phyloP scores from a whole-genome alignment of 2,329 filamentous ascomycete species.

The Colletotrichum liaoningense region DNA sequence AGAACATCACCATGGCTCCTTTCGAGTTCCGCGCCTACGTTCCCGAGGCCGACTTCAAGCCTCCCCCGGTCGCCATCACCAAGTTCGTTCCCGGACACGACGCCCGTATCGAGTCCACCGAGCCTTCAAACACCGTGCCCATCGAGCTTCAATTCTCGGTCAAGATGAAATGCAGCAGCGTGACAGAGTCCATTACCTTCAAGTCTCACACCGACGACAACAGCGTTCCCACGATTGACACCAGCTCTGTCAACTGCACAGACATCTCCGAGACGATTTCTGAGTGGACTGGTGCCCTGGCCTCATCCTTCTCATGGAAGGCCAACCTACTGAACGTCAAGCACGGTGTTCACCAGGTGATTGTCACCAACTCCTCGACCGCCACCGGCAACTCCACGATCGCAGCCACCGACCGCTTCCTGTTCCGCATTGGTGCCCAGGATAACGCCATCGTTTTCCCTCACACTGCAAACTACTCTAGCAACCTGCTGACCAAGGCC shows the following conservation, averaged over 20 bases:
- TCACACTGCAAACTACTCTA: conserved; percentile 51
- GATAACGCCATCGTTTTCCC: conserved; percentile 34
- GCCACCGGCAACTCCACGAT: conserved; percentile 55
- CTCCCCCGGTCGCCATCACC: conserved; percentile 68
- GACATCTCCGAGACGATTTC: conserved; percentile 47
- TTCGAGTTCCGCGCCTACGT: conserved; percentile 73
- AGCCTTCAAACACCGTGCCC: conserved; percentile 35
- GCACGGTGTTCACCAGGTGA: conserved; percentile 72
- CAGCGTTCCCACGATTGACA: conserved; percentile 55
- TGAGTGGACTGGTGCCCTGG: conserved; percentile 61
- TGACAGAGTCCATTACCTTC: conserved; percentile 61
- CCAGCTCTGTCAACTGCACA: conserved; percentile 56
- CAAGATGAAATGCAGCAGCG: conserved; percentile 68
- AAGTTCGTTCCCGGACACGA: conserved; percentile 72
- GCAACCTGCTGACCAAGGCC: conserved; percentile 57
- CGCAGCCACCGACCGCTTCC: conserved; percentile 67
- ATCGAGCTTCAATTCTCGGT: conserved; percentile 69
- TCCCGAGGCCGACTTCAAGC: conserved; percentile 59
- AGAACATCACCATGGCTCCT: conserved; percentile 60
- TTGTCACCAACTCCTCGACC: conserved; percentile 64
- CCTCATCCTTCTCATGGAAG: conserved; percentile 63
- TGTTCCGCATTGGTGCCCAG: conserved; percentile 43
- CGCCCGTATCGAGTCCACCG: conserved; percentile 59
- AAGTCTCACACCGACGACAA: conserved; percentile 64
- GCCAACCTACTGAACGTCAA: conserved; percentile 65